Base-by-base conservation (phyloP, 2,329 filamentous ascomycete genomes). In the Penicillium sp. region DNA sequence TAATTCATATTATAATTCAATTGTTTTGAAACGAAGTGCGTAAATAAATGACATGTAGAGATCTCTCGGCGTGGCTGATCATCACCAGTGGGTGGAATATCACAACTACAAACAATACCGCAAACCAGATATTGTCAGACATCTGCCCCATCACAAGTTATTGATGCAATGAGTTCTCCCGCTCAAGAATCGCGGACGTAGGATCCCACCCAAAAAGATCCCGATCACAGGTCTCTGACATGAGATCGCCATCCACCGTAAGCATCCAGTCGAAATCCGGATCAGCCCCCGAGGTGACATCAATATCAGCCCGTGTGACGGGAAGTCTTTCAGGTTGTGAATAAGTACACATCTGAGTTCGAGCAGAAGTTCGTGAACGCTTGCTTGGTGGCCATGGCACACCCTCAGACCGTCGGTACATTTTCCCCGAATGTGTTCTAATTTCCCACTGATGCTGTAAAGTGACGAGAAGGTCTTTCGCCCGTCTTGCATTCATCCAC, bases 401-500 rank as follows among this genome's bases (percentile, higher is more conserved):
- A 26, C 39, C 39, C n/a, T 42, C 39, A 18, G 39, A 23, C 15
- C 17, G 23, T 21, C 39, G 15, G 20, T 27, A 29, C 30, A 46
- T 46, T 15, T 34, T 46, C 18, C 26, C 33, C 8, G 23, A 51
- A 27, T 17, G 27, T 8, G 49, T 50, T 4, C 48, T 36, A 9
- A 46, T 8, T 23, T 58, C 55, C 55, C 55, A 58, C 33, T 53
- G 51, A 7, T 42, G 53, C 40, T 53, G 49, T 13, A 58, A 23
- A 2, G 39, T 37, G 6, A 56, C 46, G 8, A 58, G 27, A 2
- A 58, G 32, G 17, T 58, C 49, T 24, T 56, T 58, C 4, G 49
- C 55, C 4, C 53, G 46, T 34, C 42, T 45, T 5, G 55, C 55
- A 33, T 53, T 58, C n/a, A 53, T 45, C 52, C 52, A 58, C 7